phyloP scores from a whole-genome alignment of 75 land plant genomes.

The Pinus taeda region DNA sequence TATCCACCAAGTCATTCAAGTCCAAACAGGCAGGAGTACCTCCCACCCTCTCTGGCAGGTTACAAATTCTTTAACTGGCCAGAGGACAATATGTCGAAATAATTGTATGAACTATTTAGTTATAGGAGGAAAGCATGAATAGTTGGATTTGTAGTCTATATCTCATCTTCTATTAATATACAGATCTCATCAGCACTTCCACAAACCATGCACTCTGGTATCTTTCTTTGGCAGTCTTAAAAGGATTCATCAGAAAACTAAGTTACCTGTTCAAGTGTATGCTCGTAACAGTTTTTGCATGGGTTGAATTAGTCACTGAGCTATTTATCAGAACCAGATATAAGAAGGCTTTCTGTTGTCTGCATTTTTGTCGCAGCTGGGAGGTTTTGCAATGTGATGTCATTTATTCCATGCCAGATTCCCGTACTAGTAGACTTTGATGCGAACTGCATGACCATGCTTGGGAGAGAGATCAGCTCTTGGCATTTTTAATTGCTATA shows the following conservation, averaged over 20 bases:
- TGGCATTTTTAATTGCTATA: neutral
- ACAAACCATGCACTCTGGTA: neutral
- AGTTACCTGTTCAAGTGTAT: neutral
- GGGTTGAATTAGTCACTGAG: neutral
- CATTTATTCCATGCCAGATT: neutral
- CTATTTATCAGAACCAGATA: slow-evolving; percentile 1
- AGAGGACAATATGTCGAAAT: slow-evolving; percentile 2
- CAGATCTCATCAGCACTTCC: neutral
- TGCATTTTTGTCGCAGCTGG: neutral
- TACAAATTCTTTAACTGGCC: slow-evolving; percentile 85
- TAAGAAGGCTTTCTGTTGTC: neutral
- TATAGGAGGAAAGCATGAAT: neutral
- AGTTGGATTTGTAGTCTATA: neutral
- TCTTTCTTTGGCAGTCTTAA: neutral
- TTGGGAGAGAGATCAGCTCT: neutral
- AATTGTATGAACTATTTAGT: neutral
- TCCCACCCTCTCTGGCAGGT: slow-evolving; percentile 73
- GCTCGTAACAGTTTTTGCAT: neutral
- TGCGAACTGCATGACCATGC: neutral
- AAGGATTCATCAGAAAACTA: neutral
- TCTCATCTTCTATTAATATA: neutral
- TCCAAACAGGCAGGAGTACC: slow-evolving; percentile 47
- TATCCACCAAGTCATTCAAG: slow-evolving; percentile 68
- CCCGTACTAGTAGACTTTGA: neutral
- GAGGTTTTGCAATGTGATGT: neutral